A percentile compares a stretch with the other conserved stretches of the same genome.
These are phyloP conservation scores for Jasminum sambac DNA, from an alignment of 257 asterid genomes.

Conservation along the genomic window DNA sequence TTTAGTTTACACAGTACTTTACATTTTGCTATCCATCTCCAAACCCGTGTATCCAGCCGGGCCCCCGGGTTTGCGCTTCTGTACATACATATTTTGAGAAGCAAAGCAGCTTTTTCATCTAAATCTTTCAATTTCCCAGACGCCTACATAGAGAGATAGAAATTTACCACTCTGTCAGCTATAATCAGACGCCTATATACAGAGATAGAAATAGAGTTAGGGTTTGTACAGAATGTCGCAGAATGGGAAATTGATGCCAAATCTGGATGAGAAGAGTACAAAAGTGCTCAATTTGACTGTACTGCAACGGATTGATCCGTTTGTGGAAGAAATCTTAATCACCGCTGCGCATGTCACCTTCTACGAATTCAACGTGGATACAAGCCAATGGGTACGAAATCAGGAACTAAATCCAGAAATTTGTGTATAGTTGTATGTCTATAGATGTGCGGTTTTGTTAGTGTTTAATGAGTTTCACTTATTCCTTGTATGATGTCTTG, in stretches of 20 bases:
- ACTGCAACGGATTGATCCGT: slow-evolving; percentile 84
- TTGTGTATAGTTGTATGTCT: background rate
- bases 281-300: slow-evolving; percentile 72
- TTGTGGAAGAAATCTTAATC: slow-evolving; percentile 71
- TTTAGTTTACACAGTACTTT: no score
- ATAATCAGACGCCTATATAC: background rate
- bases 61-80: background rate
- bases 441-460: background rate
- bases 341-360: slow-evolving; percentile 78
- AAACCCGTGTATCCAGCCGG: slow-evolving; percentile 1
- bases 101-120: background rate
- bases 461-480: slow-evolving; percentile 11
- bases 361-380: slow-evolving; percentile 67
- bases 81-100: background rate
- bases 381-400: slow-evolving; percentile 69
- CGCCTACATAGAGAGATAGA: background rate
- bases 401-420: background rate
- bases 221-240: slow-evolving; percentile 33
- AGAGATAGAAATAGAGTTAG: slow-evolving; percentile 17
- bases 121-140: background rate
- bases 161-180: background rate
- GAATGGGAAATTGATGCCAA: slow-evolving; percentile 70
- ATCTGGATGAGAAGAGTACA: slow-evolving; percentile 73
- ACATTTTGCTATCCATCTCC: background rate
- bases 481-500: background rate